Evolutionary conservation across 345 rosid species (phyloP).

Genomic region (Arabis alpina): DNA sequence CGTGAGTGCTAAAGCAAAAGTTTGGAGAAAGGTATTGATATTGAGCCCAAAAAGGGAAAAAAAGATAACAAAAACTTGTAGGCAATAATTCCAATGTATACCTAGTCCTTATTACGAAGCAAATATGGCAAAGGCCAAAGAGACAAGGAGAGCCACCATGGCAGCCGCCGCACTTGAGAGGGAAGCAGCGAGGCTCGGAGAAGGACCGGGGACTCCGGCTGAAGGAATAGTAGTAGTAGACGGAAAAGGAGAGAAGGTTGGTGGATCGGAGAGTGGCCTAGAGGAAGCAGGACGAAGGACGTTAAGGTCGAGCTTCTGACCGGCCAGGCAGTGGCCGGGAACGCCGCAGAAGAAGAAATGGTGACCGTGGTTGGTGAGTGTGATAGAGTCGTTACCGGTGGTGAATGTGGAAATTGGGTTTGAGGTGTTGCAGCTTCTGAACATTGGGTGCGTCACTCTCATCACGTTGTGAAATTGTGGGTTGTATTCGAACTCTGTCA

Average conservation of each 20-base stretch:
- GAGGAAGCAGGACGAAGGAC: constrained; percentile 56
- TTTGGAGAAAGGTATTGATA: no score
- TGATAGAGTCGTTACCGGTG: constrained; percentile 85
- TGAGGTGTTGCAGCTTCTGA: constrained; percentile 74
- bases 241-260: constrained; percentile 44
- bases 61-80: constrained; percentile 21
- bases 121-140: constrained; percentile 12
- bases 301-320: constrained; percentile 91
- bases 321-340: constrained; percentile 88
- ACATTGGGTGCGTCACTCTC: constrained; percentile 81
- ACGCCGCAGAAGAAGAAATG: constrained; percentile 91
- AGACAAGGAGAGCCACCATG: constrained; percentile 24
- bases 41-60: background rate
- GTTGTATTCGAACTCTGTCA: constrained; percentile 75
- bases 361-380: constrained; percentile 71
- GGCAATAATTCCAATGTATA: constrained; percentile 6
- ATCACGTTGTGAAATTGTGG: constrained; percentile 91
- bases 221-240: constrained; percentile 48
- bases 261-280: constrained; percentile 47
- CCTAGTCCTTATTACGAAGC: constrained; percentile 31
- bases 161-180: background rate
- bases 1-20: no score
- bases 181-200: constrained; percentile 49
- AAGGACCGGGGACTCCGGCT: constrained; percentile 52
- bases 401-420: constrained; percentile 84